Base-by-base conservation (phyloP, 208 protist species). In the Histomonas meleagridis region DNA sequence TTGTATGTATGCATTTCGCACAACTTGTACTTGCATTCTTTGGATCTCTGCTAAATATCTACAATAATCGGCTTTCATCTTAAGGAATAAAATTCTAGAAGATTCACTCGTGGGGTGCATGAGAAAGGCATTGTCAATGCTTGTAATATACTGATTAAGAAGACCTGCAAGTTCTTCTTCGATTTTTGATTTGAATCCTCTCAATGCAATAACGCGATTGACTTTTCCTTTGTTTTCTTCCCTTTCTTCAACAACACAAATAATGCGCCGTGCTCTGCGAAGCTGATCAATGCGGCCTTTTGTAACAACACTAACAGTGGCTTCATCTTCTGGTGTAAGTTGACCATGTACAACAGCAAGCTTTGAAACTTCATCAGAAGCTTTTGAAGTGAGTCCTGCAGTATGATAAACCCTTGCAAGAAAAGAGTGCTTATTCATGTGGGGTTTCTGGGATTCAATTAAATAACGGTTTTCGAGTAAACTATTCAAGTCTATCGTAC, bases 171-270 rank as follows among this genome's bases (percentile, higher is more conserved):
- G 76, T 86, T 86, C 76, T 32, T 86, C 76, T 55, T 86, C 76
- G 28, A 86, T 86, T 28, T 86, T 86, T 55, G 40, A 55, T 55
- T 86, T 86, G 46, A 86, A 86, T 38, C 46, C 76, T n/a, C 76
- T 40, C 0, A 86, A n/a, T 38, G 76, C 40, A 35, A 86, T 86
- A 49, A 86, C 76, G 38, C 76, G 76, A 16, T 86, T 86, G 32
- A 86, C 76, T 38, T 86, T 86, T 2, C 76, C 76, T 55, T 86
- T 86, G 26, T 86, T 86, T 28, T 86, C 76, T 86, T 86, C 76
- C 9, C 76, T 40, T 55, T 86, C 76, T 55, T 86, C 76, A 49
- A 86, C 76, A 28, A 86, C 76, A 40, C 38, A 14, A 55, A 86
- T 86, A 38, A 86, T 86, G 9, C 76, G 40, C 21, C 76, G 76